Conservation (phyloP, 768 basidiomycete species). For the Rubroboletus satanas region DNA sequence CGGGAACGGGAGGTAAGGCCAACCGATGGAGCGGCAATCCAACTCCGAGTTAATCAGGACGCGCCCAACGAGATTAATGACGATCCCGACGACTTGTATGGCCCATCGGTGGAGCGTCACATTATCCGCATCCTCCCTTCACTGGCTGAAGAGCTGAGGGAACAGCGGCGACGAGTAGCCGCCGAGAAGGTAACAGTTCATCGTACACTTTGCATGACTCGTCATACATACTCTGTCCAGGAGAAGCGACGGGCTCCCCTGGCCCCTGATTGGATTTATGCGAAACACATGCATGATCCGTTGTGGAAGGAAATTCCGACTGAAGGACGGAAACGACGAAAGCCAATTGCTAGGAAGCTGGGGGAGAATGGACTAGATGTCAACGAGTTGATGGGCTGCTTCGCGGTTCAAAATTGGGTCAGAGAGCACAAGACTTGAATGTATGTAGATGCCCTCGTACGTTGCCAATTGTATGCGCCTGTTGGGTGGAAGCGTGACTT, state of each 20-base stretch:
- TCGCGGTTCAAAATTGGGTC: conserved; percentile 15
- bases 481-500: neutral
- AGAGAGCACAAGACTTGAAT: conserved; percentile 7
- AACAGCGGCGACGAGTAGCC: conserved; percentile 16
- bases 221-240: conserved; percentile 7
- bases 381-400: conserved; percentile 16
- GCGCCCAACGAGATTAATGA: conserved; percentile 8
- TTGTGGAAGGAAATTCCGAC: conserved; percentile 9
- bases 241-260: conserved; percentile 12
- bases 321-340: conserved; percentile 14
- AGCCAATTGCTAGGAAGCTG: conserved; percentile 12
- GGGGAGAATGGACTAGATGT: conserved; percentile 12
- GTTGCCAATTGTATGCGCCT: neutral
- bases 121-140: conserved; percentile 27
- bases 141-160: conserved; percentile 23
- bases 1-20: neutral
- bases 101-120: conserved; percentile 25
- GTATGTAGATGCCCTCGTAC: neutral
- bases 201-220: neutral
- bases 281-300: conserved; percentile 18
- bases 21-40: neutral
- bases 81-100: conserved; percentile 28
- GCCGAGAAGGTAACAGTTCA: conserved; percentile 14
- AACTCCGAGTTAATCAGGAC: neutral
- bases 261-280: conserved; percentile 26